Conservation (phyloP, 108 stramenopile genomes). For the Aurantiochytrium sp. region DNA sequence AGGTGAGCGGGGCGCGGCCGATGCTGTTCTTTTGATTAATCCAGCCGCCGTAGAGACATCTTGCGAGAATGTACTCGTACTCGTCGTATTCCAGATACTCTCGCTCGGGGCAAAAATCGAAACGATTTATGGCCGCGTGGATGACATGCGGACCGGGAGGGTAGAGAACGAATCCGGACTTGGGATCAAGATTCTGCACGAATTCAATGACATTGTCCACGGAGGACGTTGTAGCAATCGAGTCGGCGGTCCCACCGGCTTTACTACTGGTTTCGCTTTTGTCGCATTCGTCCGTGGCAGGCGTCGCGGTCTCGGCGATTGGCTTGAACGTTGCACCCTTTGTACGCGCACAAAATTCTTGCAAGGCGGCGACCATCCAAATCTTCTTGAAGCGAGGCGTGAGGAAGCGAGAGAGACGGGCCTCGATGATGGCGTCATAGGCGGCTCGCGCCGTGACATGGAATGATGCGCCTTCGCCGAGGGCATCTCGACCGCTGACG, state of each 20-base stretch:
- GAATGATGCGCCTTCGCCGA: constrained; percentile 15
- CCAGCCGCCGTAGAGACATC: neutral
- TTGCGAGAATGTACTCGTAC: neutral
- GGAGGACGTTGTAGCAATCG: neutral
- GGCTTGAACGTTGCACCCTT: neutral
- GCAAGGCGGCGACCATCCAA: constrained; percentile 22
- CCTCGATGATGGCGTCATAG: constrained; percentile 26
- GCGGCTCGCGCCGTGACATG: neutral
- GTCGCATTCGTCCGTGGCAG: neutral
- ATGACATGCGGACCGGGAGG: neutral
- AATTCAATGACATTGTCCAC: neutral
- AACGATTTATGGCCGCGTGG: neutral
- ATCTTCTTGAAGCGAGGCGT: constrained; percentile 34
- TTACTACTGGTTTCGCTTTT: neutral
- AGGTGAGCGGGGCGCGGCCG: neutral
- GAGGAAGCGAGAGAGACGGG: constrained; percentile 22
- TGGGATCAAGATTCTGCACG: neutral
- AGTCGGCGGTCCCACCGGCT: neutral
- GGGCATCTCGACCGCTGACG: constrained; percentile 25
- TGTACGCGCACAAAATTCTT: neutral
- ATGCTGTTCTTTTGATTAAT: neutral
- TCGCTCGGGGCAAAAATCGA: neutral
- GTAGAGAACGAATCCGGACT: neutral
- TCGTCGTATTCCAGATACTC: neutral
- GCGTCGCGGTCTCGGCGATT: neutral